Conservation (phyloP, 768 basidiomycete genomes). For the Roridomyces roridus region DNA sequence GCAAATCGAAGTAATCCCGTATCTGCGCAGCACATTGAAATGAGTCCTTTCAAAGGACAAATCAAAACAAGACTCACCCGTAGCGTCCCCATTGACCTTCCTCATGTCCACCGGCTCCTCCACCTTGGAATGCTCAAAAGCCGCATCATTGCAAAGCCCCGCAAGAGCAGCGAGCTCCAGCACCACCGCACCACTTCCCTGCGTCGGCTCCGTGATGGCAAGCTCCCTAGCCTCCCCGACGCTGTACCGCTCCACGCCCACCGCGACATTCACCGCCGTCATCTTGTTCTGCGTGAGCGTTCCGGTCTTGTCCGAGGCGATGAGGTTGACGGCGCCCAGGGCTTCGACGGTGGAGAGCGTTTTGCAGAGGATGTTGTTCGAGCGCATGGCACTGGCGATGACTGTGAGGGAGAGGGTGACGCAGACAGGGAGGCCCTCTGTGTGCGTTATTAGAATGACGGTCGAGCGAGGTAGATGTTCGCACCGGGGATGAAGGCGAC, state of each 20-base stretch:
- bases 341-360: conserved; percentile 72
- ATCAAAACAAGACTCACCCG: conserved; percentile 37
- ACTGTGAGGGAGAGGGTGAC: conserved; percentile 60
- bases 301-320: conserved; percentile 65
- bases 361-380: conserved; percentile 58
- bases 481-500: conserved; percentile 34
- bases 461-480: too few species aligned
- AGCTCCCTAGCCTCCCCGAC: conserved; percentile 21
- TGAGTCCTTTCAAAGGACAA: neutral
- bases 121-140: conserved; percentile 39
- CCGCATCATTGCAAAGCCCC: conserved; percentile 57
- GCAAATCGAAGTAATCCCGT: conserved; percentile 61
- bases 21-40: conserved; percentile 39
- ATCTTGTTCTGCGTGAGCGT: conserved; percentile 67
- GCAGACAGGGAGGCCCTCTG: conserved; percentile 59
- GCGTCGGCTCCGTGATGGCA: conserved; percentile 11
- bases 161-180: conserved; percentile 46
- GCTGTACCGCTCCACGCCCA: conserved; percentile 39
- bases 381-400: conserved; percentile 51
- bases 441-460: too few species aligned
- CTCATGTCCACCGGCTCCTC: conserved; percentile 32
- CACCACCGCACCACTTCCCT: conserved; percentile 26
- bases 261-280: conserved; percentile 56
- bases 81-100: conserved; percentile 59
- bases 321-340: conserved; percentile 63